These are phyloP conservation scores for Chalaropsis ovoidea DNA, from an alignment of 2,329 filamentous ascomycete species.

Conservation along the genomic window DNA sequence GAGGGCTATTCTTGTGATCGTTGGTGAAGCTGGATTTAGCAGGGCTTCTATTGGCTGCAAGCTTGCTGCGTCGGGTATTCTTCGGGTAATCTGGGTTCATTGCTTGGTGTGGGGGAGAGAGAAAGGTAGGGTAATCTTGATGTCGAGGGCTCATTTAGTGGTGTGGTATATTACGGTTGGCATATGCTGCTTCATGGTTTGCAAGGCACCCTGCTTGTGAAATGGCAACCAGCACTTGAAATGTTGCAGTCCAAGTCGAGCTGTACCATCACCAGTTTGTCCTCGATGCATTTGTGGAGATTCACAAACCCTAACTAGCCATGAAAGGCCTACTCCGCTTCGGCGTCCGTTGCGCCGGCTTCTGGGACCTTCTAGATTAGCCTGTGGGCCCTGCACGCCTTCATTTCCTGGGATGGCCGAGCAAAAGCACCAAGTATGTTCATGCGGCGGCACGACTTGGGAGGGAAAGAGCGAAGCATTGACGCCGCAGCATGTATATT, in stretches of 20 bases:
- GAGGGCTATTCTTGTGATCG: slow-evolving; percentile 10
- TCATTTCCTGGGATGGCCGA: background rate
- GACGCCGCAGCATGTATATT: background rate
- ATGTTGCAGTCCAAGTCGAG: too few species aligned
- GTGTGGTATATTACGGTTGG: background rate
- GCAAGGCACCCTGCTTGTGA: too few species aligned
- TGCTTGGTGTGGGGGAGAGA: background rate
- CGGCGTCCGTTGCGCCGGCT: too few species aligned
- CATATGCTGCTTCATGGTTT: background rate
- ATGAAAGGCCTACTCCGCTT: too few species aligned
- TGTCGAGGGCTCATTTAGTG: background rate
- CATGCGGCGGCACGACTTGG: background rate
- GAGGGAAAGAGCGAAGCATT: background rate
- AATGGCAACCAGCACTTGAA: too few species aligned
- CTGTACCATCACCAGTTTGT: too few species aligned
- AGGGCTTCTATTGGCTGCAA: slow-evolving; percentile 7
- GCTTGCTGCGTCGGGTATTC: background rate
- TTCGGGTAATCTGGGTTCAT: background rate
- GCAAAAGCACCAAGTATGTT: background rate
- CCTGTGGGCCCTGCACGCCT: too few species aligned
- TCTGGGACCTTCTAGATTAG: too few species aligned
- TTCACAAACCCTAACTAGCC: too few species aligned
- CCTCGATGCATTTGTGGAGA: too few species aligned
- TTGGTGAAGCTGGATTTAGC: slow-evolving; percentile 14
- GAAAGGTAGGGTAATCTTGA: background rate